Base-by-base conservation (phyloP, 352 stramenopile species). In the Globisporangium sylvaticum region DNA sequence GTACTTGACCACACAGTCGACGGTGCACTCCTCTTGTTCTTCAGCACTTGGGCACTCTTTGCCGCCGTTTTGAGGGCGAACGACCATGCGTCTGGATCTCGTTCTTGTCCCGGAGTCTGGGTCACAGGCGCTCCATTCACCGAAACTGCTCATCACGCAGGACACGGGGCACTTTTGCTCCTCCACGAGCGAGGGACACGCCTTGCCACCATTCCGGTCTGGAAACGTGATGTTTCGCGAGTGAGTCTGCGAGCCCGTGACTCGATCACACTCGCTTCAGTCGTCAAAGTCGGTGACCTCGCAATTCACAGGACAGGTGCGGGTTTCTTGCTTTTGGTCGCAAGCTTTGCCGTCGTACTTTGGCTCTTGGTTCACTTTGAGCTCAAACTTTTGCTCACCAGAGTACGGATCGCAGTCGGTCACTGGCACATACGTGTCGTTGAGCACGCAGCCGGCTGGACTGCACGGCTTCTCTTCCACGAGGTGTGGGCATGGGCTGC, bases 1-100 rank as follows among this genome's bases (percentile, higher is more conserved):
- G 22, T 72, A 69, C n/a, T 55, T 72, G 12, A 83, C 55, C 53
- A 80, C 76, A 52, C 83, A 91, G 64, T 87, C 76, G 0, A 89
- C 64, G 2, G 69, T 31, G 70, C 81, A 91, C 0, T 57, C 52
- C 0, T 39, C 63, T 1, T 77, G 29, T 27, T 87, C 72, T 0
- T 55, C 72, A 20, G 73, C 22, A 0, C 15, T 27, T 8, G 58
- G 46, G 54, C 81, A 90, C 14, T 73, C 59, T 1, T 66, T 61
- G 15, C 83, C 80, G 20, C 75, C 70, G 57, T 81, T 81, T 52
- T 69, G 55, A 2, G 78, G 39, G 1, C 20, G 59, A 14, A 66
- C 67, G 0, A 68, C 62, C 10, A 87, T 69, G 18, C 52, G 68
- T 18, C 80, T 74, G 7, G 69, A 75, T 5, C 68, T 73, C 2